phyloP scores from a whole-genome alignment of 2,329 filamentous ascomycete species.

The Arthrobotrys sphaeroides region DNA sequence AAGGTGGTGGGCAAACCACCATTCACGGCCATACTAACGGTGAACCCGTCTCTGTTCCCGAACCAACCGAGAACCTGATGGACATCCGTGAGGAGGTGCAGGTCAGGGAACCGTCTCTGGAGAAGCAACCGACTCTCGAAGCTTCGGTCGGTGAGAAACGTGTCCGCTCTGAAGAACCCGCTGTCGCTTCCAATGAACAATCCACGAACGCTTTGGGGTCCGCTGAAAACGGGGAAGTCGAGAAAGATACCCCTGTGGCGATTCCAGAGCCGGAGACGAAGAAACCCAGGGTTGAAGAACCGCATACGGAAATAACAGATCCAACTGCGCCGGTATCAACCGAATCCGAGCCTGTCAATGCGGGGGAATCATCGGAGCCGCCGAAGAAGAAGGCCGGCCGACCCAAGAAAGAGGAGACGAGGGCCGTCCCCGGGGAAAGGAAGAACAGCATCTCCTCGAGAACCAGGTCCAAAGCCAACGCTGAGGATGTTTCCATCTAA shows the following conservation, averaged over 20 bases:
- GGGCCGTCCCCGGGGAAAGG: constrained; percentile 1
- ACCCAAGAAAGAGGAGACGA: constrained; percentile 32
- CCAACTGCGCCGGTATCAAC: not conserved
- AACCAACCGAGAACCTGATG: constrained; percentile 20
- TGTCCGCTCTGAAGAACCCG: constrained; percentile 18
- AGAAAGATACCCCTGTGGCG: not conserved
- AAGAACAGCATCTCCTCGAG: constrained; percentile 36
- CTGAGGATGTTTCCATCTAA: constrained; percentile 22
- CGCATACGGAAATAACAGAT: not conserved
- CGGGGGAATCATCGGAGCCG: constrained; percentile 2
- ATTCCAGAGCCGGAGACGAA: constrained; percentile 38
- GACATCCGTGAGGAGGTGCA: constrained; percentile 23
- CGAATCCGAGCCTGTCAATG: not conserved
- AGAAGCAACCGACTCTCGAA: constrained; percentile 19
- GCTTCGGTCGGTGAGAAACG: constrained; percentile 43
- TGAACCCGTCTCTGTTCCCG: not conserved
- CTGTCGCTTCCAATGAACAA: not conserved
- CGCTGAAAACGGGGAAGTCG: not conserved
- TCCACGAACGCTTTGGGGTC: not conserved
- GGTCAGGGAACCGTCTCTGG: not conserved
- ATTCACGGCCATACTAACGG: constrained; percentile 3
- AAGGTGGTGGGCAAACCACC: not conserved
- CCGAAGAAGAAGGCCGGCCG: constrained; percentile 36
- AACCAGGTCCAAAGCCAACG: constrained; percentile 36
- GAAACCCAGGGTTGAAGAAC: constrained; percentile 37